Base-by-base conservation (phyloP, 441 rosid genomes). In the Omphalea diandra region DNA sequence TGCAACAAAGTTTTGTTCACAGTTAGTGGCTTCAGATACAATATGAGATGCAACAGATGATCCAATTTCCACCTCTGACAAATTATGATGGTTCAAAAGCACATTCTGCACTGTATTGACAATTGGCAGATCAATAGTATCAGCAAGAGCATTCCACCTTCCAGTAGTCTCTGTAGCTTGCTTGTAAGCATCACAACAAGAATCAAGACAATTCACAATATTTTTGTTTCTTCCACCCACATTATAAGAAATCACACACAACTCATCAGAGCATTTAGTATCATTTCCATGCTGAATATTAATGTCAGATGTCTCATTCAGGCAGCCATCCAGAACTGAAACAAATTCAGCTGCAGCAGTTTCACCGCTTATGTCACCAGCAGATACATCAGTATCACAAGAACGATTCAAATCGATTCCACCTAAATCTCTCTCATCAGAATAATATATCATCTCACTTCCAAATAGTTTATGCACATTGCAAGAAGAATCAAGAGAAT, bases 371-470 rank as follows among this genome's bases (percentile, higher is more conserved):
- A 27, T 58, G 41, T 75, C 52, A 47, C 74, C 65, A 46, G 55
- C 58, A 57, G 72, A 72, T 40, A 61, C 67, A 44, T 73, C 44
- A 24, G 56, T 70, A 57, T 73, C 83, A 15, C 58, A 53, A 44
- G 78, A 68, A 54, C 29, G 66, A 53, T 77, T 76, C 70, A 77
- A 63, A 75, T 76, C 88, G 71, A 75, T 71, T 61, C 63, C 46
- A 67, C 40, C 31, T n/a, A 75, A 61, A 33, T 63, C 26, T 65
- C 44, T 76, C 43, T 72, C 75, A 24, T 69, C 77, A 44, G 72
- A 67, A 60, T 73, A 71, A 54, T 46, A 62, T 70, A 73, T 71
- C 59, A 41, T 74, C 55, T 69, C 82, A 75, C 73, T 71, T 58
- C 22, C 54, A 49, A 20, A 32, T 64, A 55, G 73, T 49, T 63